Evolutionary conservation across 1,139 yeast genomes (phyloP), one percentile per base, ranked within the genome.

Genomic region (Saccharomyces hybrid): DNA sequence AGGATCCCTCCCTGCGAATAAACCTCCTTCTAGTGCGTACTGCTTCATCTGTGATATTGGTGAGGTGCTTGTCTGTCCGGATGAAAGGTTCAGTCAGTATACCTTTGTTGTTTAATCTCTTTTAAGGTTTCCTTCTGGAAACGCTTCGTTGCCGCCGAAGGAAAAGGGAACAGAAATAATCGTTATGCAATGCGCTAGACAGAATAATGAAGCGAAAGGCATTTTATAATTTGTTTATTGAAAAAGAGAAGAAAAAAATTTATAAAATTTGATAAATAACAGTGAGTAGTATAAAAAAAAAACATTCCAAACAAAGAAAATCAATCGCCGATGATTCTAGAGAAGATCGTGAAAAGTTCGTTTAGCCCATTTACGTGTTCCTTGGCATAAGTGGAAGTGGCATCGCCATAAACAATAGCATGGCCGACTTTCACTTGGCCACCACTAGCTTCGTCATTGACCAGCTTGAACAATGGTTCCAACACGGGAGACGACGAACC

Each of bases 311-410:
- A 38, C 42, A 8, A 16, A 8, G 42, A 38, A 16, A 16, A 16
- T 34, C 23, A 34, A 34, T 14, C 25, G 8, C 9, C 42, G 13
- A 38, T 38, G 42, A 38, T 38, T 38, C 42, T 38, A 7, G 42
- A 38, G 3, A 84, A 70, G 41, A 84, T 72, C 30, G 78, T 75
- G 63, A 89, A 78, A 52, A 90, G 73, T 58, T 88, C 93, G 65
- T 88, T 89, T 62, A 86, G 80, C 58, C 97, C 97, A 56, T 81
- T 80, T 14, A 88, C 83, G 54, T 83, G 82, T 63, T 81, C 86
- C 46, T 76, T 78, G 1, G 97, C 96, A 54, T 77, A 78, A 1
- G 86, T 84, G 56, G 78, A 75, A 2, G 78, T 75, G n/a, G 77
- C 69, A 48, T 70, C 70, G 14, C 82, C 84, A 56, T 86, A 81